Evolutionary conservation across 805 yeast genomes (phyloP), one percentile per base, ranked within the genome.

Genomic region (Wickerhamiella nectarea): DNA sequence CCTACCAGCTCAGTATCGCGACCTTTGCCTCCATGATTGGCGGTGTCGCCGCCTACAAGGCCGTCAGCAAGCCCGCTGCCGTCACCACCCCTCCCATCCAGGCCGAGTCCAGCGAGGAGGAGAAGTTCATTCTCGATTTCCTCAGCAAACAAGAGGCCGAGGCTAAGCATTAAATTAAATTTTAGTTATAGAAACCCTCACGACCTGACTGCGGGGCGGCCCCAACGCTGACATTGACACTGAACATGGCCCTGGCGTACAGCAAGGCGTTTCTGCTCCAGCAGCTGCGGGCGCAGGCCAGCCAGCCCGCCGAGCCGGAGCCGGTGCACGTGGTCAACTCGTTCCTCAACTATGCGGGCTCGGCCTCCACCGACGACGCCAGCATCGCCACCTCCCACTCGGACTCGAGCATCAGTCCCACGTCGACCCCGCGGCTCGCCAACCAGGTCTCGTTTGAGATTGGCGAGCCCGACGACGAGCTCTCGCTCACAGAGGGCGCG

Each of bases 71-170:
- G 41, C 65, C 76, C 20, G 69, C 73, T 51, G 69, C 76, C 52
- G 73, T 79, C 56, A 68, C 71, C 49, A 70, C 67, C 54, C 86
- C 91, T 37, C 68, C 77, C 34, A 72, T 85, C 62, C 74, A 75
- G 51, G 94, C 94, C 51, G 64, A 76, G 45, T 74, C 86, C 41
- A 76, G 85, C 54, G 96, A 85, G 58, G 96, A 87, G 69, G 94
- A 83, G 64, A 77, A 80, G 63, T 87, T 81, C 69, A 79, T 87
- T 48, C 48, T 56, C 55, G 81, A 77, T 56, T 86, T 75, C 71
- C 69, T 76, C 65, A 64, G 69, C 61, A 65, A 70, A 59, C 66
- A 64, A 50, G 70, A 68, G 52, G 56, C 49, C 45, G 50, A 52
- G 50, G 43, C 43, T 22, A 38, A 44, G 40, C 45, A 42, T 34